Percentiles rank a stretch among this genome's conserved stretches.
Evolutionary conservation across 805 yeast species (phyloP).

Genomic region (Wickerhamiella australiensis): DNA sequence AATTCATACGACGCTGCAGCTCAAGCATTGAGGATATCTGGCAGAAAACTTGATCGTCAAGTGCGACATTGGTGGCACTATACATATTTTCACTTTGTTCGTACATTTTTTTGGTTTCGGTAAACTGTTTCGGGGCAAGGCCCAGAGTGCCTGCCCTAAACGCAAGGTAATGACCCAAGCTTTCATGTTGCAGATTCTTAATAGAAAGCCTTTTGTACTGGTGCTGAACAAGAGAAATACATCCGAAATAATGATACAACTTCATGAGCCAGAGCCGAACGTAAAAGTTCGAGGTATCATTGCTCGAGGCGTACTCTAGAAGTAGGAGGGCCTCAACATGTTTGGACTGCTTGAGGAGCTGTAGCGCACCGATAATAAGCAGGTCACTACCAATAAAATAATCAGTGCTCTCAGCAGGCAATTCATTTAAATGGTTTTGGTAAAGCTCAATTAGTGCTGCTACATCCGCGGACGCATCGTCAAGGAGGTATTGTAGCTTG

Average conservation of each 20-base stretch:
- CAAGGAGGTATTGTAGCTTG: conserved; percentile 37
- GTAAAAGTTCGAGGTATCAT: conserved; percentile 64
- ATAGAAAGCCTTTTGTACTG: conserved; percentile 47
- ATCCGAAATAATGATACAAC: conserved; percentile 48
- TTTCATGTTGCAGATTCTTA: conserved; percentile 67
- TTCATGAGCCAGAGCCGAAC: conserved; percentile 59
- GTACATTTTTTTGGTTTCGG: conserved; percentile 40
- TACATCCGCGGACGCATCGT: conserved; percentile 21
- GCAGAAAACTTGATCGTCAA: conserved; percentile 47
- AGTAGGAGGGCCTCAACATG: conserved; percentile 36
- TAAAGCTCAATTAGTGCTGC: conserved; percentile 32
- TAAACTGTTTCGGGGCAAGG: conserved; percentile 34
- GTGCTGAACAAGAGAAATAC: conserved; percentile 37
- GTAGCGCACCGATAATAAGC: conserved; percentile 42
- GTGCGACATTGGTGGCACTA: conserved; percentile 39
- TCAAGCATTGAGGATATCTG: conserved; percentile 57
- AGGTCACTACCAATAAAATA: conserved; percentile 60
- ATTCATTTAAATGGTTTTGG: conserved; percentile 28
- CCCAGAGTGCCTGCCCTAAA: conserved; percentile 36
- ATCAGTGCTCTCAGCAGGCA: conserved; percentile 41
- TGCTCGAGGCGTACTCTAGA: conserved; percentile 42
- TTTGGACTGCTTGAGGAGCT: conserved; percentile 20
- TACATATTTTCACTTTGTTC: conserved; percentile 41
- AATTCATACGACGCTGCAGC: conserved; percentile 40
- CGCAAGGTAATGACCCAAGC: conserved; percentile 40